These are phyloP conservation scores for Scedosporium aurantiacum DNA, from an alignment of 2,329 filamentous ascomycete species.

Conservation along the genomic window DNA sequence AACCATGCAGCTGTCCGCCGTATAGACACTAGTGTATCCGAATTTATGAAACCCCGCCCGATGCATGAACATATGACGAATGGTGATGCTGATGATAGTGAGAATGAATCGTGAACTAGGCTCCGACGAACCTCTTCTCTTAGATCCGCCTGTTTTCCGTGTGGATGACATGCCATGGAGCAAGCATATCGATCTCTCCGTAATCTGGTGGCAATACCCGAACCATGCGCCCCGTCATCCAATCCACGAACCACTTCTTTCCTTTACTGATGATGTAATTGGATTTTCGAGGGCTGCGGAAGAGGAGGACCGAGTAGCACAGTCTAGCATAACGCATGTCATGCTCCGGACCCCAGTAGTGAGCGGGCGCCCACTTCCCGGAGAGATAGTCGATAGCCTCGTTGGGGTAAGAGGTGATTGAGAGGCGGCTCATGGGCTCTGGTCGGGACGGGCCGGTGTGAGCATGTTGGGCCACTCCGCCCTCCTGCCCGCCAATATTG, in stretches of 20 bases:
- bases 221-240: slow-evolving; percentile 43
- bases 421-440: slow-evolving; percentile 26
- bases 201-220: slow-evolving; percentile 43
- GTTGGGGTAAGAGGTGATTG: slow-evolving; percentile 33
- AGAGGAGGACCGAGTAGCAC: slow-evolving; percentile 47
- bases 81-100: background rate
- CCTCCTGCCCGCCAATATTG: background rate
- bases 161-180: slow-evolving; percentile 38
- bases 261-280: slow-evolving; percentile 46
- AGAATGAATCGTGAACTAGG: background rate
- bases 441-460: slow-evolving; percentile 14
- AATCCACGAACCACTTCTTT: slow-evolving; percentile 49
- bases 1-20: background rate
- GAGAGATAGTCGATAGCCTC: slow-evolving; percentile 34
- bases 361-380: slow-evolving; percentile 45
- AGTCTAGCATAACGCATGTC: slow-evolving; percentile 49
- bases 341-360: slow-evolving; percentile 43
- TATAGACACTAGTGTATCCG: background rate
- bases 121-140: background rate
- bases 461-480: slow-evolving; percentile 5
- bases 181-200: slow-evolving; percentile 37
- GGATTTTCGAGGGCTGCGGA: slow-evolving; percentile 44
- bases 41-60: background rate
- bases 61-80: background rate
- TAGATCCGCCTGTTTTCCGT: slow-evolving; percentile 28